Evolutionary conservation across 495 filamentous ascomycete genomes (phyloP).

Genomic region (Penicillium antarcticum): DNA sequence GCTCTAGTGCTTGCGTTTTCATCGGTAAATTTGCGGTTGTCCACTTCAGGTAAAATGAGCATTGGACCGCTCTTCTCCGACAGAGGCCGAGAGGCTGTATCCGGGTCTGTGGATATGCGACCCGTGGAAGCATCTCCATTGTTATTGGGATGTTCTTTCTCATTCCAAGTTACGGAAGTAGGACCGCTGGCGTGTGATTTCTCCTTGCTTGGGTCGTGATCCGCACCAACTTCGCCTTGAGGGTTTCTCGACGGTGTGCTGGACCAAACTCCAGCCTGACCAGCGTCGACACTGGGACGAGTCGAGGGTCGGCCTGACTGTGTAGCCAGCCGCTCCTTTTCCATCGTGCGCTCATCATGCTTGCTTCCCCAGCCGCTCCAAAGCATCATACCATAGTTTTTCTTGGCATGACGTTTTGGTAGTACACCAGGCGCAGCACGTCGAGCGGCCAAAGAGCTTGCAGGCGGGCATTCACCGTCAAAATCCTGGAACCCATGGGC

Average conservation of each 20-base stretch:
- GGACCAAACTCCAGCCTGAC: conserved; percentile 32
- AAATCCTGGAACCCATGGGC: conserved; percentile 65
- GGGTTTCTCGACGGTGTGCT: conserved; percentile 16
- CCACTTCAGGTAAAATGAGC: conserved; percentile 30
- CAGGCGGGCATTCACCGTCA: conserved; percentile 73
- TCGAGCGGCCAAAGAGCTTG: conserved; percentile 75
- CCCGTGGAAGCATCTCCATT: not conserved
- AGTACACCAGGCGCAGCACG: conserved; percentile 50
- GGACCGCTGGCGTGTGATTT: conserved; percentile 2
- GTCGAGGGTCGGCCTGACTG: conserved; percentile 21
- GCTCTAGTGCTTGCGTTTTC: conserved; percentile 38
- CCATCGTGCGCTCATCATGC: conserved; percentile 73
- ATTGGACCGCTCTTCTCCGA: conserved; percentile 27
- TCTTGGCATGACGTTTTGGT: conserved; percentile 46
- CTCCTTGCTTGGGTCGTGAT: not conserved
- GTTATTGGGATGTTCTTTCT: conserved; percentile 8
- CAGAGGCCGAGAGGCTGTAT: conserved; percentile 4
- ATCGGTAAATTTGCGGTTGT: conserved; percentile 24
- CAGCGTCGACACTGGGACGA: conserved; percentile 31
- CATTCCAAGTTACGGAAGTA: conserved; percentile 12
- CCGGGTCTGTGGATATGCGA: conserved; percentile 3
- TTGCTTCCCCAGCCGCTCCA: conserved; percentile 86
- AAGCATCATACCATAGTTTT: conserved; percentile 71
- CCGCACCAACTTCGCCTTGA: not conserved
- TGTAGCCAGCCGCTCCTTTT: conserved; percentile 40